These are phyloP conservation scores for Diaporthe citrichinensis DNA, from an alignment of 2,329 filamentous ascomycete species.

Conservation along the genomic window DNA sequence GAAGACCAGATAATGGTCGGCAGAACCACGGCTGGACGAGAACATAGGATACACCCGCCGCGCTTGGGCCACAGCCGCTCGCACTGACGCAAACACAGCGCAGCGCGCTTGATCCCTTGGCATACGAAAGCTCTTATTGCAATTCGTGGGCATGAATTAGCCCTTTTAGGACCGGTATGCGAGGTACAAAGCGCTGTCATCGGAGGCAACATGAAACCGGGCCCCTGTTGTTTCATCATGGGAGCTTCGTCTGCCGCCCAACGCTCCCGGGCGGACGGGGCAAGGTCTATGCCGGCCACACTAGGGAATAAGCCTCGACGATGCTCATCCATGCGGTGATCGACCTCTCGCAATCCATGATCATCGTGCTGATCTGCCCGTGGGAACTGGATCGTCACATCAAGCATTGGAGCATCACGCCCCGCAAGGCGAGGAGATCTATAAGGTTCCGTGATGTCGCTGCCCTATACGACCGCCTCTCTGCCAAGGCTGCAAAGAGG, in stretches of 20 bases:
- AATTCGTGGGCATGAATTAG: background rate
- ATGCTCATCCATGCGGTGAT: conserved; percentile 9
- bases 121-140: conserved; percentile 1
- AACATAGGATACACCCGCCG: background rate
- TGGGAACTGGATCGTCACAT: conserved; percentile 17
- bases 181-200: background rate
- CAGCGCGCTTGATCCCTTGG: background rate
- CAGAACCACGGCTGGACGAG: background rate
- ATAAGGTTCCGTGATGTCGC: background rate
- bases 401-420: conserved; percentile 8
- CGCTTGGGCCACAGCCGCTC: background rate
- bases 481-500: conserved; percentile 16
- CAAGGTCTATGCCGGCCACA: conserved; percentile 5
- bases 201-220: conserved; percentile 16
- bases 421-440: conserved; percentile 8
- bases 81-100: conserved; percentile 17
- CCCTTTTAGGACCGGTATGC: conserved; percentile 4
- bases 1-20: conserved; percentile 12
- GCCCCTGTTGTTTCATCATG: conserved; percentile 20
- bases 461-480: background rate
- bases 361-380: background rate
- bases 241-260: conserved; percentile 11
- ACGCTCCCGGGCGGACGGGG: conserved; percentile 3
- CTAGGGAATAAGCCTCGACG: background rate
- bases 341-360: conserved; percentile 22